Percentiles rank a stretch among this genome's conserved stretches.
These are phyloP conservation scores for Zanthoxylum bungeanum DNA, from an alignment of 345 rosid species.

Conservation along the genomic window DNA sequence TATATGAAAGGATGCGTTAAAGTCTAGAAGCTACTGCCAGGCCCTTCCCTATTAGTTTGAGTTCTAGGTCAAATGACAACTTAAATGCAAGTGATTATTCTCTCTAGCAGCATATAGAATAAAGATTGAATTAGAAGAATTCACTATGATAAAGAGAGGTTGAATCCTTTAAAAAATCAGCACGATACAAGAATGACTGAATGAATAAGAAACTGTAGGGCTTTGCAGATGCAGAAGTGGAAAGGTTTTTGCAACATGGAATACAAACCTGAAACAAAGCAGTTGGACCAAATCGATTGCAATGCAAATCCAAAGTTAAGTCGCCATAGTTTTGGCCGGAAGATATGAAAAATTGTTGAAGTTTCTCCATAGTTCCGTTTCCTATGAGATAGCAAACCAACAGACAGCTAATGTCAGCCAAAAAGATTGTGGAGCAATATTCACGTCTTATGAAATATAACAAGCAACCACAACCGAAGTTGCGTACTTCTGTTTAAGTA, in stretches of 20 bases:
- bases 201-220: constrained; percentile 6
- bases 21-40: background rate
- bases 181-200: constrained; percentile 1
- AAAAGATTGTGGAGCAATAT: background rate
- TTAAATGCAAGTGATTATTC: background rate
- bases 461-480: background rate
- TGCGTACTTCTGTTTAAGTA: background rate
- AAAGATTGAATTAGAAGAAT: background rate
- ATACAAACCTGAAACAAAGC: constrained; percentile 81
- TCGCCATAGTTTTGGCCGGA: constrained; percentile 77
- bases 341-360: constrained; percentile 60
- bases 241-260: background rate
- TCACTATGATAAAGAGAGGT: background rate
- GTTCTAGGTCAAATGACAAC: background rate
- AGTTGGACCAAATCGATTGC: constrained; percentile 93
- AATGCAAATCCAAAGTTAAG: constrained; percentile 87
- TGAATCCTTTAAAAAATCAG: background rate
- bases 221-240: background rate
- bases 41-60: background rate
- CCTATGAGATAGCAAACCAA: constrained; percentile 50
- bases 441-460: background rate
- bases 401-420: constrained; percentile 13
- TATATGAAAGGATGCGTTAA: background rate
- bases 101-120: background rate
- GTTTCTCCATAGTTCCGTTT: constrained; percentile 92